Conservation (phyloP, 352 stramenopile species). For the Pythium diclinum region DNA sequence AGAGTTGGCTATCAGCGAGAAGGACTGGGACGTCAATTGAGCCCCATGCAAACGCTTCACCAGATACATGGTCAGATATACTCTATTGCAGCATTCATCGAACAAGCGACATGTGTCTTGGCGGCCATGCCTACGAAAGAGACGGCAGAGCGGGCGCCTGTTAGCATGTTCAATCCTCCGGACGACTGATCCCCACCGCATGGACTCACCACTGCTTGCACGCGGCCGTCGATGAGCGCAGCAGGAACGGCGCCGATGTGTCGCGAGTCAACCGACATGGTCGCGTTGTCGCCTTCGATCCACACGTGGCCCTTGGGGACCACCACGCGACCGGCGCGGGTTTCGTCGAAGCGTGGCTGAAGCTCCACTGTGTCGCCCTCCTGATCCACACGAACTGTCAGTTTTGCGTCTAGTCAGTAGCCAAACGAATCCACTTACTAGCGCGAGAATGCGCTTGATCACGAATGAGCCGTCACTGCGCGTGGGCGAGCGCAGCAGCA, state of each 20-base stretch:
- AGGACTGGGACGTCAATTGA: too few species aligned
- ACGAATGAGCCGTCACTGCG: constrained; percentile 69
- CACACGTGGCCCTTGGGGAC: constrained; percentile 94
- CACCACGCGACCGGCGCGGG: constrained; percentile 49
- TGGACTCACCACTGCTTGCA: constrained; percentile 50
- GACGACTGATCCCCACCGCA: neutral
- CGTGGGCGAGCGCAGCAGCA: constrained; percentile 79
- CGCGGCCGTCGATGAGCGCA: constrained; percentile 82
- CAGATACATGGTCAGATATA: too few species aligned
- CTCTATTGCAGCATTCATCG: constrained; percentile 20
- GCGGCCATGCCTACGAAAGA: constrained; percentile 20
- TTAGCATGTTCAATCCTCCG: neutral
- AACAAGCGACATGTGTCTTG: constrained; percentile 21
- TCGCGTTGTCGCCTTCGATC: constrained; percentile 96
- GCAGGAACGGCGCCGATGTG: constrained; percentile 92
- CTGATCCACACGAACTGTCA: constrained; percentile 27
- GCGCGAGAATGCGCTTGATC: constrained; percentile 84
- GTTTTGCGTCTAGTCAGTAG: neutral
- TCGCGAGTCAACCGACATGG: constrained; percentile 92
- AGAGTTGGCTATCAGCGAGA: too few species aligned
- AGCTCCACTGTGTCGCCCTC: constrained; percentile 79
- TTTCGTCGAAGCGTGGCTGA: constrained; percentile 64
- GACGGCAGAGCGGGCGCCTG: neutral
- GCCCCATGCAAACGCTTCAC: too few species aligned
- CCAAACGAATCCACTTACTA: constrained; percentile 54